Base-by-base conservation (phyloP, 176 grass and related monocot species). In the Carex kokanica region DNA sequence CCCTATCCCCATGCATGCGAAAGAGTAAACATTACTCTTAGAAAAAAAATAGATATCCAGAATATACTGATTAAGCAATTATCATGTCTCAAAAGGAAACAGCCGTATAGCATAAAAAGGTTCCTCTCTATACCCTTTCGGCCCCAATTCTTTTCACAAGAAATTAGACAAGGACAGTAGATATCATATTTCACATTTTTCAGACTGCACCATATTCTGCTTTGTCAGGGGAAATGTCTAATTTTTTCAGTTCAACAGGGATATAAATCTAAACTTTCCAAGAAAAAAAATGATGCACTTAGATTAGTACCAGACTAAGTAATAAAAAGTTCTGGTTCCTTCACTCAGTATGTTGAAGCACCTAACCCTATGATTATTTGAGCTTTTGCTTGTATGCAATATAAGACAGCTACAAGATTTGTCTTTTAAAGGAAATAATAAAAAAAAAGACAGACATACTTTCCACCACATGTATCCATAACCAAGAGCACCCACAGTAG, bases 401-500 rank as follows among this genome's bases (percentile, higher is more conserved):
- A 74, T 25, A 69, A 70, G 24, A 61, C n/a, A 66, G 8, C 58
- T 3, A 63, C 70, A 31, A 43, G 69, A 7, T 41, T 60, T 25
- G 14, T 18, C 8, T 66, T 32, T 12, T 10, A 54, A 73, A 62
- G 47, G 21, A 89, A 83, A 31, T 25, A 25, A 81, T 64, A 51
- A 72, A 21, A 36, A 57, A 13, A 84, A 29, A 4, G 20, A 17
- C 52, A 20, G 77, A 80, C 92, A 86, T 87, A 98, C 92, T 88
- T 99, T 99, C 96, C 93, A 99, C 96, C 96, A 95, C 96, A 99
- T 95, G 87, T 93, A 91, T 65, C 93, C 93, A 88, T 93, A 99
- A 60, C 93, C 96, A 60, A 99, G 79, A 80, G 83, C 96, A 27
- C 96, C 96, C 53, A 99, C 81, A 72, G 96, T 92, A 63, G 93